phyloP scores from a whole-genome alignment of 2,329 filamentous ascomycete species.

The Trichoderma simmonsii region DNA sequence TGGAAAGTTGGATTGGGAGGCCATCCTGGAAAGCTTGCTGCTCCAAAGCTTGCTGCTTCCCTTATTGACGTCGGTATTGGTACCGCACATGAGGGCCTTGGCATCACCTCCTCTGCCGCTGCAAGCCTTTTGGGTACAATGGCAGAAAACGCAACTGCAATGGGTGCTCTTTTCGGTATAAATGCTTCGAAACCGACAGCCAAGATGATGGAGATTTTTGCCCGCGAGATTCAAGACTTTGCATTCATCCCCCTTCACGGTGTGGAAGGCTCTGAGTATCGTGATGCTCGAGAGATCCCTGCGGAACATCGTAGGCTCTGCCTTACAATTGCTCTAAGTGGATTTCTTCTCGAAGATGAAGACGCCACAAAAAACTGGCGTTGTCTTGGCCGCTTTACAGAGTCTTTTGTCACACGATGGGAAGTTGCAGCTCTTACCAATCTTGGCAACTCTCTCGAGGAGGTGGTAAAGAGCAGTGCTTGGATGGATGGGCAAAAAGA shows the following conservation, averaged over 20 bases:
- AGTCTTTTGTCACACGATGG: conserved; percentile 81
- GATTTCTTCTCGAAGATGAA: conserved; percentile 74
- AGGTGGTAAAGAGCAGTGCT: conserved; percentile 74
- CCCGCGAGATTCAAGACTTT: conserved; percentile 84
- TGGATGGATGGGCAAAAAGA: conserved; percentile 66
- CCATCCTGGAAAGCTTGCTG: conserved; percentile 63
- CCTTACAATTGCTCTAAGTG: conserved; percentile 78
- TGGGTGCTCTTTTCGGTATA: conserved; percentile 87
- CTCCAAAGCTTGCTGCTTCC: conserved; percentile 73
- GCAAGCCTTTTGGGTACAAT: conserved; percentile 77
- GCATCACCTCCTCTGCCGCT: conserved; percentile 69
- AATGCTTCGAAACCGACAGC: conserved; percentile 80
- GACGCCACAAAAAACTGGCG: conserved; percentile 71
- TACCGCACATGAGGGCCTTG: conserved; percentile 71
- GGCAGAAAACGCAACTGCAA: conserved; percentile 73
- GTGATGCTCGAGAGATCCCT: conserved; percentile 50
- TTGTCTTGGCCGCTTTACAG: conserved; percentile 66
- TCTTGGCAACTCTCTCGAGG: conserved; percentile 73
- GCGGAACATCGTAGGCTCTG: conserved; percentile 66
- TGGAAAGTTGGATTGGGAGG: conserved; percentile 63
- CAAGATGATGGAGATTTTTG: conserved; percentile 85
- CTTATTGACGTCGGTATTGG: conserved; percentile 77
- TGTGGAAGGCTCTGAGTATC: conserved; percentile 35
- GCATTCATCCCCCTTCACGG: conserved; percentile 73
- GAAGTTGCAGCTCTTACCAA: conserved; percentile 75